A percentile compares a stretch with the other conserved stretches of the same genome.
phyloP scores from a whole-genome alignment of 1,284 basidiomycete species.

The Ceratobasidium papillatum region DNA sequence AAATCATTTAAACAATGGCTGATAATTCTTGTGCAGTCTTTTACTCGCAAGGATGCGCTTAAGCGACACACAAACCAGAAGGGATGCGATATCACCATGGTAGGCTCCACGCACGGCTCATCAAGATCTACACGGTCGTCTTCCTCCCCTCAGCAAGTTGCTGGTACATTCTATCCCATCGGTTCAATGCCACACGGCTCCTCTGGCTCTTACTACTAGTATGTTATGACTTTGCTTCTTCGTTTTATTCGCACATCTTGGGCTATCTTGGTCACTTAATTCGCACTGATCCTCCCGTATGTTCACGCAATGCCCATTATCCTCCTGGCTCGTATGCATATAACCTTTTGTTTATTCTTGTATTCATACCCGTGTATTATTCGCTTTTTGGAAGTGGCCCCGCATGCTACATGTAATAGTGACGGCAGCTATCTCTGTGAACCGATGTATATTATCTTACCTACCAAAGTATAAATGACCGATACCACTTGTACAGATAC shows the following conservation, averaged over 20 bases:
- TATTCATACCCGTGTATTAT: conserved; percentile 29
- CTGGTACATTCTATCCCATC: conserved; percentile 12
- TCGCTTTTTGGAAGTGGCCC: background rate
- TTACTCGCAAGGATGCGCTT: conserved; percentile 28
- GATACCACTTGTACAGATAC: background rate
- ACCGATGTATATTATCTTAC: conserved; percentile 11
- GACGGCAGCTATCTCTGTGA: background rate
- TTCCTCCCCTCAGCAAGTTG: conserved; percentile 19
- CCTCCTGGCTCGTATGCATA: background rate
- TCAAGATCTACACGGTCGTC: conserved; percentile 16
- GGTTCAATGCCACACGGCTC: conserved; percentile 8
- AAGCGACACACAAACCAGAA: conserved; percentile 34
- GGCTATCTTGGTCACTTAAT: background rate
- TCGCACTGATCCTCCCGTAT: background rate
- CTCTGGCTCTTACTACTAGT: background rate
- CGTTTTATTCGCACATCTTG: conserved; percentile 1
- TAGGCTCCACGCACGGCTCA: background rate
- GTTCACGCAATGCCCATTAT: background rate
- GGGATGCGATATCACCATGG: conserved; percentile 26
- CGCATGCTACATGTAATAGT: conserved; percentile 3
- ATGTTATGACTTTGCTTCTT: background rate
- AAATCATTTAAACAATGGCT: background rate
- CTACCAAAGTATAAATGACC: conserved; percentile 22
- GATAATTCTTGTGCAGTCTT: conserved; percentile 12
- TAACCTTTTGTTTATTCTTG: conserved; percentile 15